Evolutionary conservation across 2,329 filamentous ascomycete species (phyloP).

Genomic region (Annulohypoxylon truncatum): DNA sequence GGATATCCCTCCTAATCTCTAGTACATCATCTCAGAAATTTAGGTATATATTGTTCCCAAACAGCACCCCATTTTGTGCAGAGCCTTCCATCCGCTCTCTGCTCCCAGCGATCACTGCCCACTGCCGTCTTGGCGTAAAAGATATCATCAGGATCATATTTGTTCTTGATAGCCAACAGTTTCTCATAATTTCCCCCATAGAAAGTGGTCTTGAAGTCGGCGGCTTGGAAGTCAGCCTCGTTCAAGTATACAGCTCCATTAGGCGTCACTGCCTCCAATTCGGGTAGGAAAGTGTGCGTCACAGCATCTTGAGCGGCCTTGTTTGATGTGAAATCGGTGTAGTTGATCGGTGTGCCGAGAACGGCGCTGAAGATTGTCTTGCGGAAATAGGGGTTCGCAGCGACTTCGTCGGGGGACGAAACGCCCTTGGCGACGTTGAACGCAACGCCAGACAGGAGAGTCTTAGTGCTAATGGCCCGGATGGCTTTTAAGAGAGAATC

Average conservation of each 20-base stretch:
- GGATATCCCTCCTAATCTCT: neutral
- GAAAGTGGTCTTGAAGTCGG: slow-evolving; percentile 49
- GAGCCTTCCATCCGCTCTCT: slow-evolving; percentile 52
- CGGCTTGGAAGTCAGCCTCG: slow-evolving; percentile 54
- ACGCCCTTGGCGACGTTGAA: slow-evolving; percentile 24
- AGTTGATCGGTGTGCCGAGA: slow-evolving; percentile 23
- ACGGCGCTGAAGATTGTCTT: slow-evolving; percentile 21
- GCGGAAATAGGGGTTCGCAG: slow-evolving; percentile 33
- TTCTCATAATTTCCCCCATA: slow-evolving; percentile 52
- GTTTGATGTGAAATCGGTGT: slow-evolving; percentile 21
- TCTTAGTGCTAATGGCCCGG: slow-evolving; percentile 19
- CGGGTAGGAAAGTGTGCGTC: slow-evolving; percentile 28
- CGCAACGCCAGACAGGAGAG: slow-evolving; percentile 11
- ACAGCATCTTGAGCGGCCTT: slow-evolving; percentile 24
- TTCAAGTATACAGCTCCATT: slow-evolving; percentile 51
- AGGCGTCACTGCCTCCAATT: slow-evolving; percentile 28
- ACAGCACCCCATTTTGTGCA: slow-evolving; percentile 42
- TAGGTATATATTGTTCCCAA: neutral
- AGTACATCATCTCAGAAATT: neutral
- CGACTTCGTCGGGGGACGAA: slow-evolving; percentile 8
- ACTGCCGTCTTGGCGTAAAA: slow-evolving; percentile 56
- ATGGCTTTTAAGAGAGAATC: slow-evolving; percentile 25
- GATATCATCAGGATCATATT: slow-evolving; percentile 54
- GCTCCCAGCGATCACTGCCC: slow-evolving; percentile 56
- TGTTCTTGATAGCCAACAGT: slow-evolving; percentile 54